These are phyloP conservation scores for Auriscalpium microsporum DNA, from an alignment of 768 basidiomycete genomes.

Conservation along the genomic window DNA sequence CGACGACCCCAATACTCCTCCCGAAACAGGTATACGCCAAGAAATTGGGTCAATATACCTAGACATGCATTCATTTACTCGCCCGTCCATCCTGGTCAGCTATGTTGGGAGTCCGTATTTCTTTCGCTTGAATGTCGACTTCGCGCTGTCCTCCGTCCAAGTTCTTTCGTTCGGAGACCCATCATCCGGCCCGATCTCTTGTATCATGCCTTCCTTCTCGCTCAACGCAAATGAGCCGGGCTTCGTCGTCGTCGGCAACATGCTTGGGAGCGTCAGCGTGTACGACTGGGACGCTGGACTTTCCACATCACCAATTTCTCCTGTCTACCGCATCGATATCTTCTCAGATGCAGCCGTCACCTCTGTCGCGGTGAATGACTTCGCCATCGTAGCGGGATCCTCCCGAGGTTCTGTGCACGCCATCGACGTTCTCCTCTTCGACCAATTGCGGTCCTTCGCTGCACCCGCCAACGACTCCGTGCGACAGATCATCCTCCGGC, in stretches of 20 bases:
- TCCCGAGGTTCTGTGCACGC: slow-evolving; percentile 47
- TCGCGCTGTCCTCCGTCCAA: slow-evolving; percentile 21
- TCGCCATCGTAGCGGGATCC: slow-evolving; percentile 61
- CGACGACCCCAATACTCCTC: background rate
- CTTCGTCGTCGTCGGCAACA: slow-evolving; percentile 58
- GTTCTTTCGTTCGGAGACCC: slow-evolving; percentile 42
- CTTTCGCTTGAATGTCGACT: slow-evolving; percentile 39
- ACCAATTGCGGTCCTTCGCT: slow-evolving; percentile 45
- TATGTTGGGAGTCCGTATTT: slow-evolving; percentile 44
- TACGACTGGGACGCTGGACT: slow-evolving; percentile 39
- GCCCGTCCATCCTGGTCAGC: slow-evolving; percentile 37
- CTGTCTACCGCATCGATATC: slow-evolving; percentile 49
- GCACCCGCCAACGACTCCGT: slow-evolving; percentile 37
- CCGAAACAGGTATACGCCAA: background rate
- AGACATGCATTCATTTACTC: slow-evolving; percentile 1
- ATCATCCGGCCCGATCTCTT: slow-evolving; percentile 42
- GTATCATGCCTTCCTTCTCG: slow-evolving; percentile 42
- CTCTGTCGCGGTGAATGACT: slow-evolving; percentile 50
- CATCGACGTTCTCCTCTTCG: slow-evolving; percentile 61
- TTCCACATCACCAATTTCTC: slow-evolving; percentile 18
- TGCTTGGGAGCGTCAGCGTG: slow-evolving; percentile 53
- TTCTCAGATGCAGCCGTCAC: slow-evolving; percentile 58
- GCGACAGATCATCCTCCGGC: slow-evolving; percentile 46
- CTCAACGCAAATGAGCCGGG: slow-evolving; percentile 27
- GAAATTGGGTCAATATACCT: slow-evolving; percentile 2